phyloP scores from a whole-genome alignment of 306 rosid genomes.

The Alnus glutinosa region DNA sequence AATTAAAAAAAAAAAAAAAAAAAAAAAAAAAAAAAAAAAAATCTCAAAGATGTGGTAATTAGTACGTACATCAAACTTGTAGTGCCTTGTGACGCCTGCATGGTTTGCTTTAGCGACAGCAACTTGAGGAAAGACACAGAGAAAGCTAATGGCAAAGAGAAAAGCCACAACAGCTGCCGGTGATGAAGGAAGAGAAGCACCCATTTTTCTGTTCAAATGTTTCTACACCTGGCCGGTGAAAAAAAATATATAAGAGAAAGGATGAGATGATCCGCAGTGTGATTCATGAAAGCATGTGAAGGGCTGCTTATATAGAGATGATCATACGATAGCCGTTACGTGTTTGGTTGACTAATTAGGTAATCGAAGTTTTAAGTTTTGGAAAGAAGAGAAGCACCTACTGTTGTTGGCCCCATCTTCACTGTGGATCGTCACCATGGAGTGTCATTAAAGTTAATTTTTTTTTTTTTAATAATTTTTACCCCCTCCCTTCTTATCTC shows the following conservation, averaged over 20 bases:
- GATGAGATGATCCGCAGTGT: neutral
- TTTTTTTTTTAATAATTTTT: neutral
- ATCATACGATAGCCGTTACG: neutral
- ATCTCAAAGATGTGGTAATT: neutral
- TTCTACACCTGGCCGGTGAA: neutral
- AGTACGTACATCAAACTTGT: conserved; percentile 47
- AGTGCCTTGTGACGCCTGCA: conserved; percentile 58
- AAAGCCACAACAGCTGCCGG: conserved; percentile 25
- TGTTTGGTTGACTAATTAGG: conserved; percentile 27
- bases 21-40: neutral
- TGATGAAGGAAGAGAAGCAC: conserved; percentile 30
- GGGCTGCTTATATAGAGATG: conserved; percentile 23
- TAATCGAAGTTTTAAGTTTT: conserved; percentile 8
- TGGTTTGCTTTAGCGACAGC: conserved; percentile 39
- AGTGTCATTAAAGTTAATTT: conserved; percentile 29
- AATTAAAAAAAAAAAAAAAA: neutral
- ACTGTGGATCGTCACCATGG: conserved; percentile 1
- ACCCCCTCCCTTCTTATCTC: neutral
- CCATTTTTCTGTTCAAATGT: conserved; percentile 32
- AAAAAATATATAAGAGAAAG: neutral
- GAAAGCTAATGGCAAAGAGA: conserved; percentile 36
- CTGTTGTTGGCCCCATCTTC: conserved; percentile 6
- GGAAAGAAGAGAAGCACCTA: conserved; percentile 22
- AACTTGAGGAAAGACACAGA: conserved; percentile 31
- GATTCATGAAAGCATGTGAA: neutral